Evolutionary conservation across 75 land plant genomes (phyloP), one percentile per base, ranked within the genome.

Genomic region (Selaginella moellendorffii): DNA sequence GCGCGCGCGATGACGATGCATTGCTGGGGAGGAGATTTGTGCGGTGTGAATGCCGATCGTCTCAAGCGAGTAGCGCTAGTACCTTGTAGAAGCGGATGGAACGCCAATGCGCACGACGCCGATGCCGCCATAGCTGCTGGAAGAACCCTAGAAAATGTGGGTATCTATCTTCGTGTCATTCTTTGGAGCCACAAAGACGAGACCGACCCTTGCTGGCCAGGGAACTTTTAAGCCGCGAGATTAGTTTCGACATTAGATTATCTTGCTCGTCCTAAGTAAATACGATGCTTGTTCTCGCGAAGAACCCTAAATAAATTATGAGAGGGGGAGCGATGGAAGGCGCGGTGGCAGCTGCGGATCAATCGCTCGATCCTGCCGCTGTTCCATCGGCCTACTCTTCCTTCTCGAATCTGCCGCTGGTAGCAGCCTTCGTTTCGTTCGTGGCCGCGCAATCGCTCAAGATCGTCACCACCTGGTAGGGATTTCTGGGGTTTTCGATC

Each of bases 381-480:
- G 14, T 36, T 36, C 46, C 5, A 36, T 36, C 46, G 10, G 5
- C 46, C 5, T 36, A 36, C 14, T 36, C 46, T 5, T 36, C 46
- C 5, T 52, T 36, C 24, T 28, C 69, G 54, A 84, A 76, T 36
- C 53, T 71, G 58, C 81, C 81, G 19, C 73, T 84, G 53, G 30
- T 79, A 59, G 74, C 83, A 29, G 81, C 87, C 20, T 63, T 78
- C 59, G 72, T 84, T 65, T 75, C 87, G 54, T 81, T 78, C 77
- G 69, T 71, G 53, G 28, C 75, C 62, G 83, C 84, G 1, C 87
- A 84, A 53, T 74, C 77, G 69, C 84, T 84, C 69, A 84, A 84
- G 69, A 63, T 84, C 69, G 70, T 84, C 69, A 78, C 79, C 68
- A 76, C 81, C 74, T 84, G 87, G 87, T 84, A 69, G 17, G 62